Evolutionary conservation across 768 basidiomycete species (phyloP).

Genomic region (Mycena vitilis): DNA sequence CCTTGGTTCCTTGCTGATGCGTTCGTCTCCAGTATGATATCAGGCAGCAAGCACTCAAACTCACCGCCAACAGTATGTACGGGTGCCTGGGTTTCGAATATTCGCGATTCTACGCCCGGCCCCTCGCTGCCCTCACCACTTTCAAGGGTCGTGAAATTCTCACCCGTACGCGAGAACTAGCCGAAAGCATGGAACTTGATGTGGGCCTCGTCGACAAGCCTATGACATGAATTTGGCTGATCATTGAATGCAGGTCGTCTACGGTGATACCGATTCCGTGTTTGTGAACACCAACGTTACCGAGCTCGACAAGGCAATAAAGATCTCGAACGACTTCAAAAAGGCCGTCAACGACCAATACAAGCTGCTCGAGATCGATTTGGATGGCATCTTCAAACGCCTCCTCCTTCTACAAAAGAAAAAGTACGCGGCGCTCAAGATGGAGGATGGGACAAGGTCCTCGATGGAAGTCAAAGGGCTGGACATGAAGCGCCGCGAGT

Average conservation of each 20-base stretch:
- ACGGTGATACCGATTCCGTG: constrained; percentile 98
- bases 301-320: constrained; percentile 88
- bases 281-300: constrained; percentile 97
- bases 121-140: constrained; percentile 96
- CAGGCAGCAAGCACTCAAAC: constrained; percentile 95
- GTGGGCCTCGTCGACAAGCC: constrained; percentile 58
- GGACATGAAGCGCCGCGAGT: constrained; percentile 99
- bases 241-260: constrained; percentile 80
- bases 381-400: constrained; percentile 94
- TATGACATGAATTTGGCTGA: neutral
- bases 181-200: constrained; percentile 90
- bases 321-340: constrained; percentile 93
- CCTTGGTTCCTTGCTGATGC: neutral
- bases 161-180: constrained; percentile 91
- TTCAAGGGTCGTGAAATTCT: constrained; percentile 98
- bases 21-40: constrained; percentile 81
- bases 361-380: constrained; percentile 94
- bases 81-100: constrained; percentile 98
- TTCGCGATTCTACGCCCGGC: constrained; percentile 95
- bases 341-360: constrained; percentile 97
- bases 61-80: constrained; percentile 99
- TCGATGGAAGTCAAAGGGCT: constrained; percentile 94
- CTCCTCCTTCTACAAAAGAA: constrained; percentile 96
- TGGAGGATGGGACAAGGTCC: constrained; percentile 81
- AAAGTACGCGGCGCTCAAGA: constrained; percentile 97